A percentile compares a stretch with the other conserved stretches of the same genome.
phyloP scores from a whole-genome alignment of 2,329 filamentous ascomycete species.

The Aspergillus candidus region DNA sequence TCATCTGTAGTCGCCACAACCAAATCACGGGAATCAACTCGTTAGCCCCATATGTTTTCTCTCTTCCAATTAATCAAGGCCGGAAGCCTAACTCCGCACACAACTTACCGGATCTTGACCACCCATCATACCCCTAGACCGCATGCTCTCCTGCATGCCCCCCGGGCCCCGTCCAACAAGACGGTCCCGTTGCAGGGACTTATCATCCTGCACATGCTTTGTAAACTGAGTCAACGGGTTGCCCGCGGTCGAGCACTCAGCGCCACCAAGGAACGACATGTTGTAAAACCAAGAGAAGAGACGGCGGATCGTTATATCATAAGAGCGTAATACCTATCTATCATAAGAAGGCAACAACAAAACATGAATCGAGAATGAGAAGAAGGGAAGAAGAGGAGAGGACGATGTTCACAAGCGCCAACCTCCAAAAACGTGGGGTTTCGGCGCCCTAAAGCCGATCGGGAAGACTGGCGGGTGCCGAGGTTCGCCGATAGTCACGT shows the following conservation, averaged over 20 bases:
- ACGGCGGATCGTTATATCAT: neutral
- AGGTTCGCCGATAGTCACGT: constrained; percentile 21
- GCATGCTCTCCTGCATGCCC: constrained; percentile 68
- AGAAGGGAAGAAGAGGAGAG: constrained; percentile 1
- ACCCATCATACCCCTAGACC: constrained; percentile 61
- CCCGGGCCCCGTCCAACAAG: constrained; percentile 69
- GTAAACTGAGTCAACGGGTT: constrained; percentile 97
- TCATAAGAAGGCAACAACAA: neutral
- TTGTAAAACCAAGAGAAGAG: constrained; percentile 15
- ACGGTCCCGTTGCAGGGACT: constrained; percentile 85
- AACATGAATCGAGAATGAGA: constrained; percentile 1
- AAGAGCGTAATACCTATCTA: neutral
- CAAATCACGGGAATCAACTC: constrained; percentile 13
- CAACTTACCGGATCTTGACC: constrained; percentile 64
- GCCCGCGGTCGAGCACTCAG: constrained; percentile 91
- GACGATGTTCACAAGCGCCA: constrained; percentile 3
- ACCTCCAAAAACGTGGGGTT: constrained; percentile 21
- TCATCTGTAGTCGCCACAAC: constrained; percentile 57
- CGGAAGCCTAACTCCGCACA: neutral
- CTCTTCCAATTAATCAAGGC: neutral
- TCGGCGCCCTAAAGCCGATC: constrained; percentile 16
- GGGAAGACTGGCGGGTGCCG: constrained; percentile 13
- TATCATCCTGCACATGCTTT: constrained; percentile 95
- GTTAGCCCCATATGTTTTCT: constrained; percentile 1
- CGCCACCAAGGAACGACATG: constrained; percentile 95